Base-by-base conservation (phyloP, 1,284 basidiomycete genomes). In the Fomitopsis pinicola region DNA sequence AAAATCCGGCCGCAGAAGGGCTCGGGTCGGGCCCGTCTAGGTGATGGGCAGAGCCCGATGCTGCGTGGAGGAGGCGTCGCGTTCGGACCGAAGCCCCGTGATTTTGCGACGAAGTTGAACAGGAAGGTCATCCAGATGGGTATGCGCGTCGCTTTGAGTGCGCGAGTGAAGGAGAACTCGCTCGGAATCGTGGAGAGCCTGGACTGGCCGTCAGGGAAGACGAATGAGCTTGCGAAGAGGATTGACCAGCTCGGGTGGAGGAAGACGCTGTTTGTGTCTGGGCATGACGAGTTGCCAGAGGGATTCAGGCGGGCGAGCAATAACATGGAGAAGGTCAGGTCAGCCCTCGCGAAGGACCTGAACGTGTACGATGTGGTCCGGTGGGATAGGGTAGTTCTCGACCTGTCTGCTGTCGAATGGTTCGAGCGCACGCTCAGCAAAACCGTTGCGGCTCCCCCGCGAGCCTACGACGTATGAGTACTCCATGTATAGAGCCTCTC, bases 1-100 rank as follows among this genome's bases (percentile, higher is more conserved):
- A 99, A 99, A 77, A 84, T 98, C 61, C 84, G 91, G 33, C 90
- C 84, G 6, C 97, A 99, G 74, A 99, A 99, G 76, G 96, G 96
- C 1, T 86, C 86, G 10, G 97, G 97, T 68, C 81, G 78, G 64
- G 97, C 97, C 17, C 92, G 97, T 76, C 80, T 97, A 2, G 97
- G 97, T 56, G 94, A 95, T 70, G 86, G 81, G 14, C 90, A 94
- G 66, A 93, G 88, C 72, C 95, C 96, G 5, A 94, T 95, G 79
- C 84, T 96, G 65, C 83, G 90, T 40, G 96, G 96, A 58, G 97
- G 97, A 77, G 97, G 95, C 68, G 86, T 92, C 35, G 93, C 93
- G 2, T 94, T 94, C 68, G 94, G 94, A 42, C 94, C 95, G 0
- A 89, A 92, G 71, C 93, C 94, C 0, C 85, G 95, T 59, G 92